These are phyloP conservation scores for Rhodotorula babjevae DNA, from an alignment of 768 basidiomycete species.

Conservation along the genomic window DNA sequence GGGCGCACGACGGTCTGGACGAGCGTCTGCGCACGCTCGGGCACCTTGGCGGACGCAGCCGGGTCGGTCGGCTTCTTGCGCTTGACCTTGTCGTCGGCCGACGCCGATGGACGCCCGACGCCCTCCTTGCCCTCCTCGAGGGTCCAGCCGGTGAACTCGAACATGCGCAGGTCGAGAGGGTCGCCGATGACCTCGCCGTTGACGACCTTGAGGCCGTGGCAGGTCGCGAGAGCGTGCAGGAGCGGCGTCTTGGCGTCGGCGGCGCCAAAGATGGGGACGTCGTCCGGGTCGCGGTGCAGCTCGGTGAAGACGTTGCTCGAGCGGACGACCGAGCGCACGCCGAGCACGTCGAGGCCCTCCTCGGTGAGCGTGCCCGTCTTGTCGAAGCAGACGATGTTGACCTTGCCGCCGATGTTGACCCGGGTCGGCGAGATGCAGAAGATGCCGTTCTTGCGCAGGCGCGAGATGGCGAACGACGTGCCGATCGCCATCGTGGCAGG, in stretches of 20 bases:
- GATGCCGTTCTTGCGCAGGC: slow-evolving; percentile 78
- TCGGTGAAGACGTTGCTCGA: slow-evolving; percentile 73
- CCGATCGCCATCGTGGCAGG: slow-evolving; percentile 97
- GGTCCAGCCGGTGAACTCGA: slow-evolving; percentile 91
- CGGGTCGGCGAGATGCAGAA: slow-evolving; percentile 95
- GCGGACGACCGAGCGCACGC: slow-evolving; percentile 79
- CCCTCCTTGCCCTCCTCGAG: slow-evolving; percentile 78
- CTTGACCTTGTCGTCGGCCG: slow-evolving; percentile 44
- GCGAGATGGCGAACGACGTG: slow-evolving; percentile 85
- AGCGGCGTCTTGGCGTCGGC: slow-evolving; percentile 70
- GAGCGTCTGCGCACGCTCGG: slow-evolving; percentile 69
- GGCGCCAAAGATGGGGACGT: slow-evolving; percentile 62
- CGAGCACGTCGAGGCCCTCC: slow-evolving; percentile 94
- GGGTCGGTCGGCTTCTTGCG: slow-evolving; percentile 24
- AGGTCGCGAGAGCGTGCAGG: slow-evolving; percentile 87
- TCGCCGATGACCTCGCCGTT: slow-evolving; percentile 86
- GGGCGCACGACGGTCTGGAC: slow-evolving; percentile 96
- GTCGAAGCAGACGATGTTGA: slow-evolving; percentile 97
- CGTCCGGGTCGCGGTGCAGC: slow-evolving; percentile 76
- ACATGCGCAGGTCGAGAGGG: slow-evolving; percentile 96
- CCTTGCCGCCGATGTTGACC: slow-evolving; percentile 89
- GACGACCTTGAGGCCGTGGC: slow-evolving; percentile 89
- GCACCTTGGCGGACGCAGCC: slow-evolving; percentile 29
- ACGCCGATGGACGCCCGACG: slow-evolving; percentile 47
- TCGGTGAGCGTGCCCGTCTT: slow-evolving; percentile 98